phyloP scores from a whole-genome alignment of 306 rosid species.

The Cucurbita pepo region DNA sequence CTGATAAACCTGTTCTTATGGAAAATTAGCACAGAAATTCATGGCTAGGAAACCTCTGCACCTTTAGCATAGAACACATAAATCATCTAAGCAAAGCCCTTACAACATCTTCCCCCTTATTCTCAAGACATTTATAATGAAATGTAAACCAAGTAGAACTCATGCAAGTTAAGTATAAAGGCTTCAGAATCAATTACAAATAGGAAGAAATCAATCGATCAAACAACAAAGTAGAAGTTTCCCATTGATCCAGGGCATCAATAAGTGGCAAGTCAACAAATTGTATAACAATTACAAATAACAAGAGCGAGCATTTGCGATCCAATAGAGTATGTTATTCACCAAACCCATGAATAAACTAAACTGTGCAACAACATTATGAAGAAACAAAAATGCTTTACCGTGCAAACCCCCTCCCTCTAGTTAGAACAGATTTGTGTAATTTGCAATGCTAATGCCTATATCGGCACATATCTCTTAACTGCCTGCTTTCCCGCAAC shows the following conservation, averaged over 20 bases:
- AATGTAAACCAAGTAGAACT: neutral
- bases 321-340: neutral
- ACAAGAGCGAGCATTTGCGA: neutral
- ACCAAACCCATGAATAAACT: neutral
- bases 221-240: neutral
- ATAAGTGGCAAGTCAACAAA: neutral
- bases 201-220: neutral
- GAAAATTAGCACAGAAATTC: no score
- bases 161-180: neutral
- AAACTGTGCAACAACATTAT: no score
- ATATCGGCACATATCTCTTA: constrained; percentile 43
- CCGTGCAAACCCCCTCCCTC: no score
- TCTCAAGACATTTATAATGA: neutral
- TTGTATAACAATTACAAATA: neutral
- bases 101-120: neutral
- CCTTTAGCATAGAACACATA: no score
- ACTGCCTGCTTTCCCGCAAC: constrained; percentile 47
- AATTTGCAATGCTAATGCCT: no score
- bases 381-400: no score
- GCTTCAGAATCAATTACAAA: constrained; percentile 29
- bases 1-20: no score
- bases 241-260: constrained; percentile 1
- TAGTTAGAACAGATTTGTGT: no score
- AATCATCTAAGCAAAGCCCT: neutral
- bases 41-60: no score